These are phyloP conservation scores for Musa balbisiana DNA, from an alignment of 202 grass and related monocot species.

Conservation along the genomic window DNA sequence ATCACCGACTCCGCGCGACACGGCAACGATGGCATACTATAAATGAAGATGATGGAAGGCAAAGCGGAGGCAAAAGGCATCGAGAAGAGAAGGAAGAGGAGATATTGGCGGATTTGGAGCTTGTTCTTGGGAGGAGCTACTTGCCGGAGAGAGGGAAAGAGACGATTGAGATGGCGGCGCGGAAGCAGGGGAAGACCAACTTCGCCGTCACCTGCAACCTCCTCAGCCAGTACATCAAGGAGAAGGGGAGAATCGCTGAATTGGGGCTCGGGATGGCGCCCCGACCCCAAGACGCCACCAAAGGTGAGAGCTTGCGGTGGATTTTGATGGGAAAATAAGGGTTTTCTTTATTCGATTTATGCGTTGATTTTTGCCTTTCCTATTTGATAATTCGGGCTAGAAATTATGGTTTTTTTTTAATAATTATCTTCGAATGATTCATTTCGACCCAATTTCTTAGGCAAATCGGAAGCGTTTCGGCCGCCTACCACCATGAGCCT, in stretches of 20 bases:
- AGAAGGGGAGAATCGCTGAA: constrained; percentile 6
- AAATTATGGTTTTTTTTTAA: too few species aligned
- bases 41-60: too few species aligned
- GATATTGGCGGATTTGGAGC: too few species aligned
- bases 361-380: background rate
- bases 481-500: constrained; percentile 1
- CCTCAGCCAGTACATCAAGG: constrained; percentile 27
- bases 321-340: background rate
- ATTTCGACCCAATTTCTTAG: background rate
- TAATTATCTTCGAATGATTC: background rate
- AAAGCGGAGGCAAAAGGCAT: too few species aligned
- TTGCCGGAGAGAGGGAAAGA: background rate
- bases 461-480: background rate
- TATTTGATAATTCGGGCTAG: too few species aligned
- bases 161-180: background rate
- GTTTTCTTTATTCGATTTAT: background rate
- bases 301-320: background rate
- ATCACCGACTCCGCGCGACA: too few species aligned
- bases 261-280: background rate
- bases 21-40: too few species aligned
- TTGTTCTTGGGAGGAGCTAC: too few species aligned
- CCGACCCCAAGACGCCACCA: background rate
- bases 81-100: too few species aligned
- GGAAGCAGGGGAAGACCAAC: constrained; percentile 3
- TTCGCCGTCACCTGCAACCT: constrained; percentile 20